Percentiles rank a stretch among this genome's conserved stretches.
Evolutionary conservation across 192 early-diverging fungal species (phyloP).

Genomic region (Coemansia sp.): DNA sequence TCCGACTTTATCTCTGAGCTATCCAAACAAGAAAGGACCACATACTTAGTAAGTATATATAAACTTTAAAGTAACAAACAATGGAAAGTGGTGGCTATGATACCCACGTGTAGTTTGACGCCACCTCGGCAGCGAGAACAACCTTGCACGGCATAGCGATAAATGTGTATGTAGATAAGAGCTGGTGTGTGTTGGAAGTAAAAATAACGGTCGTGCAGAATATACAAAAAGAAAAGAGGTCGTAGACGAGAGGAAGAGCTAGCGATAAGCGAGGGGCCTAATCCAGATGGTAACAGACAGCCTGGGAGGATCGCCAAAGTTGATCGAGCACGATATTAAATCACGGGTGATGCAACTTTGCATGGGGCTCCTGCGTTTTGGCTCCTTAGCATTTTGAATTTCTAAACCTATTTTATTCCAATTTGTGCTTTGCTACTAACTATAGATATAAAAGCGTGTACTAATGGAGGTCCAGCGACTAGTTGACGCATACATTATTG

Average conservation of each 20-base stretch:
- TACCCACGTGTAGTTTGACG: slow-evolving; percentile 57
- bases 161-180: neutral
- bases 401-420: neutral
- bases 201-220: slow-evolving; percentile 11
- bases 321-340: neutral
- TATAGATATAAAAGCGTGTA: slow-evolving; percentile 12
- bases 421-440: neutral
- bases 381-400: neutral
- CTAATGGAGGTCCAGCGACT: slow-evolving; percentile 48
- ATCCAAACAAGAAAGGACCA: neutral
- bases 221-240: slow-evolving; percentile 10
- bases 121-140: slow-evolving; percentile 57
- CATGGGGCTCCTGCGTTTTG: neutral
- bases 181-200: neutral
- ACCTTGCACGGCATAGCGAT: slow-evolving; percentile 58
- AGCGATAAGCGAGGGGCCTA: slow-evolving; percentile 1
- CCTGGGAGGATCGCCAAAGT: neutral
- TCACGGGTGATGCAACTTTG: neutral
- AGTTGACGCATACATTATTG: slow-evolving; percentile 55
- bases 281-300: neutral
- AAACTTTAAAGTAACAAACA: neutral
- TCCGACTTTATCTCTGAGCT: slow-evolving; percentile 53
- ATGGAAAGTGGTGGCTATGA: neutral
- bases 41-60: neutral
- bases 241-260: neutral